Conservation (phyloP, 345 rosid genomes). For the Salix dunnii region DNA sequence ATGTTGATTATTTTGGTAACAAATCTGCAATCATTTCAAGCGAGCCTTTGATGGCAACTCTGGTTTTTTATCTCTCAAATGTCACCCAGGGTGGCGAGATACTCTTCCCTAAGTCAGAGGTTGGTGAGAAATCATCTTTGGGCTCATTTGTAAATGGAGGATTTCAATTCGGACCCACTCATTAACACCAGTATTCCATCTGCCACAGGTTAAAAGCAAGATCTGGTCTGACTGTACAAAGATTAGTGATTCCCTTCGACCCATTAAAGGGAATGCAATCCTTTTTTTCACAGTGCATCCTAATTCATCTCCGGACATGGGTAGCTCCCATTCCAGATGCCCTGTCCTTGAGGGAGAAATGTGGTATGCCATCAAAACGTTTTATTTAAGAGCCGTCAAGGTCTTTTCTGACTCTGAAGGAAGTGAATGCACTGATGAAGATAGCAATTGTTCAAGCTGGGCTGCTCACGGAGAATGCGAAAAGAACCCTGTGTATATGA, state of each 20-base stretch:
- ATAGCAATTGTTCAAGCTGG: conserved; percentile 63
- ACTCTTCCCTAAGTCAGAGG: conserved; percentile 69
- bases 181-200: background rate
- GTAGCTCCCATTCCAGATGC: conserved; percentile 72
- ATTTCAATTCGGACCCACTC: background rate
- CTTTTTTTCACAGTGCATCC: conserved; percentile 63
- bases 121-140: conserved; percentile 25
- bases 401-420: conserved; percentile 18
- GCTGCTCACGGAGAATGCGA: conserved; percentile 79
- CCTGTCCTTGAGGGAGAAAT: conserved; percentile 70
- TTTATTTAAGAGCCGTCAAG: conserved; percentile 39
- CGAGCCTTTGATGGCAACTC: conserved; percentile 58
- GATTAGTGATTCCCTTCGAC: conserved; percentile 43
- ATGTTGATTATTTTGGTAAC: conserved; percentile 51
- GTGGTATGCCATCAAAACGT: conserved; percentile 65
- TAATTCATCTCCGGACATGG: conserved; percentile 49
- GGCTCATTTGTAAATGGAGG: background rate
- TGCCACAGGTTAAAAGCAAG: conserved; percentile 41
- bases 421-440: conserved; percentile 69
- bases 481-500: conserved; percentile 82
- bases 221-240: conserved; percentile 59
- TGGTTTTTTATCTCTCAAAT: conserved; percentile 73
- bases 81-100: conserved; percentile 69
- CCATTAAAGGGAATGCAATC: conserved; percentile 72
- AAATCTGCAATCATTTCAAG: conserved; percentile 24